Conservation (phyloP, 2,329 filamentous ascomycete genomes). For the Botrytis squamosa region DNA sequence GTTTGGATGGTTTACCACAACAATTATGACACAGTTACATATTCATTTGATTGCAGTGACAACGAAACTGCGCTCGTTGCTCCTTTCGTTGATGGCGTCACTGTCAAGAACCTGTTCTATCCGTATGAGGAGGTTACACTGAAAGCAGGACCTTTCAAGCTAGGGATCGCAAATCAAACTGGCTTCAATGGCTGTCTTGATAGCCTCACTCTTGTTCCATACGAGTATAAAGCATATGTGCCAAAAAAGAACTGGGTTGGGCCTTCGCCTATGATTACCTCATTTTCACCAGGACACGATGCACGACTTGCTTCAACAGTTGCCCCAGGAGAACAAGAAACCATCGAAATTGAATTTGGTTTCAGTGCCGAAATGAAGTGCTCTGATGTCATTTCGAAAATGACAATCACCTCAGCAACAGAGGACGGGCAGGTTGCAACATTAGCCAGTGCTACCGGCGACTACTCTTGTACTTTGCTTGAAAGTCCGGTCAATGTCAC, state of each 20-base stretch:
- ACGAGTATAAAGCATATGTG: constrained; percentile 58
- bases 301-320: constrained; percentile 51
- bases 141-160: constrained; percentile 45
- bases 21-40: constrained; percentile 49
- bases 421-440: constrained; percentile 45
- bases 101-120: constrained; percentile 62
- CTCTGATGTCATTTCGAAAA: constrained; percentile 48
- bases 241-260: constrained; percentile 50
- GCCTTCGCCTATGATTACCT: constrained; percentile 55
- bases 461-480: constrained; percentile 42
- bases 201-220: constrained; percentile 51
- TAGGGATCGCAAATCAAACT: constrained; percentile 49
- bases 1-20: constrained; percentile 55
- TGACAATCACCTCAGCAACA: constrained; percentile 54
- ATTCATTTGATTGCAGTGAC: constrained; percentile 54
- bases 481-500: constrained; percentile 41
- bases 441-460: constrained; percentile 46
- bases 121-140: constrained; percentile 57
- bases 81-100: constrained; percentile 53
- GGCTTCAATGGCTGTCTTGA: constrained; percentile 57
- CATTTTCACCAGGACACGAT: constrained; percentile 60
- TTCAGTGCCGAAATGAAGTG: constrained; percentile 64
- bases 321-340: constrained; percentile 43
- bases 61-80: constrained; percentile 51
- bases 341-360: constrained; percentile 52